These are phyloP conservation scores for Lanmaoa rubissima DNA, from an alignment of 768 basidiomycete genomes.

Conservation along the genomic window DNA sequence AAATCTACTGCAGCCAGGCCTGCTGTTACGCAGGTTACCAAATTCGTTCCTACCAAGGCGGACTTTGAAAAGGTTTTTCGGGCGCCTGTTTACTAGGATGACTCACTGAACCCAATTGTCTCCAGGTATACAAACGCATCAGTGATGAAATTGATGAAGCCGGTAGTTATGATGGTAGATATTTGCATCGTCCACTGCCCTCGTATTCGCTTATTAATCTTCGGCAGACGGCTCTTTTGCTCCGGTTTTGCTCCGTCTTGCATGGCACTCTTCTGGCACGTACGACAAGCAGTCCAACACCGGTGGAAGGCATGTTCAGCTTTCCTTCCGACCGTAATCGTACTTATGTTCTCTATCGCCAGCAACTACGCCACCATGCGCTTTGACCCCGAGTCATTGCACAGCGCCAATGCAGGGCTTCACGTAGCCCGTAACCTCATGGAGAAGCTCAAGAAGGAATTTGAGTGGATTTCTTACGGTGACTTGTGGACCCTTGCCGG, in stretches of 20 bases:
- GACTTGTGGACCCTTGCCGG: slow-evolving; percentile 97
- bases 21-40: slow-evolving; percentile 57
- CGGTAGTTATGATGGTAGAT: slow-evolving; percentile 74
- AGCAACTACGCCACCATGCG: slow-evolving; percentile 99
- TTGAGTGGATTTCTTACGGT: slow-evolving; percentile 93
- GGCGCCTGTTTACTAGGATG: not conserved
- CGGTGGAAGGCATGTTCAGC: slow-evolving; percentile 66
- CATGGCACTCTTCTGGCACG: slow-evolving; percentile 94
- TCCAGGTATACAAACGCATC: slow-evolving; percentile 86
- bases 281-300: slow-evolving; percentile 78
- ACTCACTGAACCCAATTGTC: not conserved
- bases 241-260: slow-evolving; percentile 84
- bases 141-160: slow-evolving; percentile 74
- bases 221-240: slow-evolving; percentile 80
- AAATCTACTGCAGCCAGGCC: slow-evolving; percentile 57
- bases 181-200: not conserved
- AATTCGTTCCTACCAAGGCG: slow-evolving; percentile 72
- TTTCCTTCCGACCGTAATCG: not conserved
- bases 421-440: slow-evolving; percentile 76
- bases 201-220: not conserved
- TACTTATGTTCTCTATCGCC: slow-evolving; percentile 4
- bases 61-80: slow-evolving; percentile 79
- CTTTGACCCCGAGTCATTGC: slow-evolving; percentile 83
- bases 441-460: slow-evolving; percentile 85
- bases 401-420: slow-evolving; percentile 83